Evolutionary conservation across 2,329 filamentous ascomycete genomes (phyloP).

Genomic region (Pseudogymnoascus sp.): DNA sequence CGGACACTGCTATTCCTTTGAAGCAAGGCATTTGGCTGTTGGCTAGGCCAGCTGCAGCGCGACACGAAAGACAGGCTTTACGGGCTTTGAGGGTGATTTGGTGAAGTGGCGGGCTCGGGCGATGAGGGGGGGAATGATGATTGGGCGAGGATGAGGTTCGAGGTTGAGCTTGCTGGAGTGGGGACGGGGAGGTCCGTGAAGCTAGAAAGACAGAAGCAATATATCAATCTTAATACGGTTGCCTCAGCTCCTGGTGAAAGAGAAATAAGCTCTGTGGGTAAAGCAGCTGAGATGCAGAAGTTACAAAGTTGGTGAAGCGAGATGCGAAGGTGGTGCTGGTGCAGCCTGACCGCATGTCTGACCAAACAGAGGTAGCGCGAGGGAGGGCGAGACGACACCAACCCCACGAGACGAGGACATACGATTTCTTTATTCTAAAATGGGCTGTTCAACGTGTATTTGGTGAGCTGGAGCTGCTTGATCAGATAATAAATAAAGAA

Average conservation of each 20-base stretch:
- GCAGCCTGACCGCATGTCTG: constrained; percentile 7
- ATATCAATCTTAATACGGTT: not conserved
- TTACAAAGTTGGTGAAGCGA: constrained; percentile 8
- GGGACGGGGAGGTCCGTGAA: not conserved
- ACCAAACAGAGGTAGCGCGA: constrained; percentile 1
- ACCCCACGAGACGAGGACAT: constrained; percentile 3
- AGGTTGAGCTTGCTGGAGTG: constrained; percentile 2
- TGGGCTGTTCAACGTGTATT: not conserved
- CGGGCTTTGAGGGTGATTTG: not conserved
- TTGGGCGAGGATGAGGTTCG: constrained; percentile 4
- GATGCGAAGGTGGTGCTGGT: constrained; percentile 4
- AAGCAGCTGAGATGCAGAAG: constrained; percentile 7
- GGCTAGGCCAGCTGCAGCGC: not conserved
- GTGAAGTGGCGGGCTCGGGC: not conserved
- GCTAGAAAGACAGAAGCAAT: not conserved
- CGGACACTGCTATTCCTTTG: constrained; percentile 96
- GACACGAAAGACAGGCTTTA: not conserved
- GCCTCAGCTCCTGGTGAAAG: constrained; percentile 3
- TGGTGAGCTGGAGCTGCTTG: not conserved
- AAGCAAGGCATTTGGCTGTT: constrained; percentile 73
- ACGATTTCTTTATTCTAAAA: constrained; percentile 1
- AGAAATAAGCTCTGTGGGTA: constrained; percentile 6
- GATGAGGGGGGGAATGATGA: not conserved
- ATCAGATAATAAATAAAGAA: not conserved
- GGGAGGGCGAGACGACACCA: not conserved